Evolutionary conservation across 192 early-diverging fungal genomes (phyloP), one percentile per base, ranked within the genome.

Genomic region (Allomyces arbusculus): DNA sequence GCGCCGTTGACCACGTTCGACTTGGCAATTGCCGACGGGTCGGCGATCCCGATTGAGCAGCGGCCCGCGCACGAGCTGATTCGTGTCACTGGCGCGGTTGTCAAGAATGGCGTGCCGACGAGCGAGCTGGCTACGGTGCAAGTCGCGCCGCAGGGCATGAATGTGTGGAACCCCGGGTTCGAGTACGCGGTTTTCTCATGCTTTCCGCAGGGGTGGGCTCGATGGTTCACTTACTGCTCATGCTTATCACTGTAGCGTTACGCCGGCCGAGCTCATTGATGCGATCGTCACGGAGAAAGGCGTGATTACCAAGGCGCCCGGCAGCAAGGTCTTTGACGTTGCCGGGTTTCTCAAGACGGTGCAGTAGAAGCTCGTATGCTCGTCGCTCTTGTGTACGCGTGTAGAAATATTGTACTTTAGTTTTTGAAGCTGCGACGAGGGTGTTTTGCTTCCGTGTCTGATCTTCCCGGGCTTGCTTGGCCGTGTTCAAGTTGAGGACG

Each of bases 91-190:
- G 86, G 82, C n/a, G 64, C 76, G 10, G 73, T 75, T 0, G 75
- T 80, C 16, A 69, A 80, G 33, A 67, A 23, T 62, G 75, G 20
- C 77, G 78, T n/a, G 62, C 77, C n/a, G 25, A 55, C 11, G 70
- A 74, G n/a, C 74, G 78, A 19, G 64, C 25, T 23, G 33, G 68
- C 11, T 22, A 79, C 79, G 1, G 76, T 97, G 12, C 79, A 83
- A 61, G 82, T 95, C 62, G 90, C 91, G 4, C 90, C 94, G 0
- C 67, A 78, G n/a, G 87, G 87, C 0, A 88, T 92, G 67, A 68
- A 72, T 23, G 90, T 92, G n/a, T 99, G 95, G 95, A 95, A 99
- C 71, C 92, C 95, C 14, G 87, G 89, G 61, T 98, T 98, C 74
- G 95, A 98, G 33, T 40, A 40, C 33, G 33, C 8, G 33, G 4